Percentiles rank a stretch among this genome's conserved stretches.
phyloP scores from a whole-genome alignment of 352 stramenopile species.

The Stramenopiles sp. region DNA sequence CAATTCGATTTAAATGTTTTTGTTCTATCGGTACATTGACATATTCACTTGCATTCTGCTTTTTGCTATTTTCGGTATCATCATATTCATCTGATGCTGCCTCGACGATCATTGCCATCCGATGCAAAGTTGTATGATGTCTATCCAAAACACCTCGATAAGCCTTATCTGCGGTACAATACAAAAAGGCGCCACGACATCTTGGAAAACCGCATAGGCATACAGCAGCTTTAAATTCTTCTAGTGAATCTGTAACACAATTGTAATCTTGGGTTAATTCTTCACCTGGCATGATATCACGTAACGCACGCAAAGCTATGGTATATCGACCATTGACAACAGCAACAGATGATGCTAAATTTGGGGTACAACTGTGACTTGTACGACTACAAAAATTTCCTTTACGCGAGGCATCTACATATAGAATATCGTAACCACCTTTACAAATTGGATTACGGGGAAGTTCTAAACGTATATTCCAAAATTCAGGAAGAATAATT shows the following conservation, averaged over 20 bases:
- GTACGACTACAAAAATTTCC: constrained; percentile 29
- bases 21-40: background rate
- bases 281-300: constrained; percentile 47
- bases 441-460: constrained; percentile 33
- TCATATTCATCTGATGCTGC: background rate
- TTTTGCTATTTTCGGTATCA: background rate
- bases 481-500: constrained; percentile 62
- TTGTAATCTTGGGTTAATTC: constrained; percentile 33
- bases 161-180: constrained; percentile 2
- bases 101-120: background rate
- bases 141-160: background rate
- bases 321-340: constrained; percentile 40
- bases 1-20: background rate
- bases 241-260: constrained; percentile 21
- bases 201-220: constrained; percentile 20
- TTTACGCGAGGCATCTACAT: constrained; percentile 47
- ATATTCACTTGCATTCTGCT: background rate
- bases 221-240: constrained; percentile 21
- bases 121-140: background rate
- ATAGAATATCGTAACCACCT: constrained; percentile 49
- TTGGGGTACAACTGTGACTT: constrained; percentile 57
- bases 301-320: constrained; percentile 46
- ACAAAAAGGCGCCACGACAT: constrained; percentile 23
- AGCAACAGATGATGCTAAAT: constrained; percentile 43
- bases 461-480: constrained; percentile 73